These are phyloP conservation scores for Marchantia polymorpha DNA, from an alignment of 225 moss, liverwort and hornwort species.

Conservation along the genomic window DNA sequence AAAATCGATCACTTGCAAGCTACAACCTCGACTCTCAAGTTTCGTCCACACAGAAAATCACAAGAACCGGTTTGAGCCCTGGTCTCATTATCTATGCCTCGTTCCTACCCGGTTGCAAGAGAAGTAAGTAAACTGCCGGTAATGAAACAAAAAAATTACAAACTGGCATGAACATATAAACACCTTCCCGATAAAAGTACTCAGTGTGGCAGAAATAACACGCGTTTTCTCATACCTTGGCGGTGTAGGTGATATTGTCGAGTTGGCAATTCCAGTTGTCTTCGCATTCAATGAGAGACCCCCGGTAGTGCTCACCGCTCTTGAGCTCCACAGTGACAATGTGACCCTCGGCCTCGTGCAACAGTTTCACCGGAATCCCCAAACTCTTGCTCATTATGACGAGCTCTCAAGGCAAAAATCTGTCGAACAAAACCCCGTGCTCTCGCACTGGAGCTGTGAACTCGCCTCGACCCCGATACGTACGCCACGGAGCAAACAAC, in stretches of 20 bases:
- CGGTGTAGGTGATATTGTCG: slow-evolving; percentile 53
- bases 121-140: too few species aligned
- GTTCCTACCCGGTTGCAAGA: too few species aligned
- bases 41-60: too few species aligned
- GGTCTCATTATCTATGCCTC: too few species aligned
- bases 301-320: slow-evolving; percentile 62
- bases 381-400: slow-evolving; percentile 58
- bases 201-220: too few species aligned
- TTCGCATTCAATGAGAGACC: slow-evolving; percentile 74
- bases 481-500: neutral
- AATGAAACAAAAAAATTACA: neutral
- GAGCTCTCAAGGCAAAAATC: neutral
- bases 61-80: too few species aligned
- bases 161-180: neutral
- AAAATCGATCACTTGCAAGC: too few species aligned
- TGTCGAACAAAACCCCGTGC: neutral
- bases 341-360: slow-evolving; percentile 90
- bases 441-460: neutral
- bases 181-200: too few species aligned
- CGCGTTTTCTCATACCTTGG: slow-evolving; percentile 20
- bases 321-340: slow-evolving; percentile 67
- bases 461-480: neutral
- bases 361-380: slow-evolving; percentile 67
- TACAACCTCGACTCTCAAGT: too few species aligned
- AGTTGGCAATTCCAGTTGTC: slow-evolving; percentile 87